These are phyloP conservation scores for Arachnopeziza araneosa DNA, from an alignment of 2,329 filamentous ascomycete genomes.

Conservation along the genomic window DNA sequence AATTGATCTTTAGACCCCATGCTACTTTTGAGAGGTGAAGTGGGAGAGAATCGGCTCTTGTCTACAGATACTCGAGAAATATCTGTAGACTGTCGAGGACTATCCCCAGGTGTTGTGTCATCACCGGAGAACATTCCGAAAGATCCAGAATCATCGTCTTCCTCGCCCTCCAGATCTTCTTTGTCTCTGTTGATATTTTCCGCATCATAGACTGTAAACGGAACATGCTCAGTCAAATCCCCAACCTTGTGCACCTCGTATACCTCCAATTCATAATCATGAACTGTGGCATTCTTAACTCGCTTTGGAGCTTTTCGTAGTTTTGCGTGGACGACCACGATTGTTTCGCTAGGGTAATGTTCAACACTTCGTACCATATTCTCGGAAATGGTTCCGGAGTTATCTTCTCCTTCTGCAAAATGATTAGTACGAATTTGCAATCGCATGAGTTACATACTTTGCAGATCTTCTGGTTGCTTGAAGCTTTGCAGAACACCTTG, in stretches of 20 bases:
- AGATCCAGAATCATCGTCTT: neutral
- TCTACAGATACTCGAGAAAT: conserved; percentile 4
- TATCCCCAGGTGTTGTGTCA: neutral
- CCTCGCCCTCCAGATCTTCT: conserved; percentile 46
- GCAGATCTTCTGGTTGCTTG: conserved; percentile 13
- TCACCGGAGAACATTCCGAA: neutral
- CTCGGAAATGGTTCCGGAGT: conserved; percentile 53
- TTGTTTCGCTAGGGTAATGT: conserved; percentile 70
- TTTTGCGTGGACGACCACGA: conserved; percentile 70
- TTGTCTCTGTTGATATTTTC: conserved; percentile 53
- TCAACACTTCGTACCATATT: conserved; percentile 86
- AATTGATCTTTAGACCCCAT: neutral
- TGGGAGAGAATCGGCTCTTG: neutral
- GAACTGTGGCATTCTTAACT: conserved; percentile 69
- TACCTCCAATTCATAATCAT: conserved; percentile 71
- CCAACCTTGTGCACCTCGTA: conserved; percentile 58
- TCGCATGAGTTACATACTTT: conserved; percentile 12
- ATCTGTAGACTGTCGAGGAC: neutral
- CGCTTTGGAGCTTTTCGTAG: conserved; percentile 69
- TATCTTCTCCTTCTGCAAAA: conserved; percentile 16
- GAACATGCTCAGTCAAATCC: conserved; percentile 54
- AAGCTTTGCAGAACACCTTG: conserved; percentile 65
- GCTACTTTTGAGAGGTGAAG: neutral
- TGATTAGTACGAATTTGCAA: conserved; percentile 1
- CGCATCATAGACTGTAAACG: conserved; percentile 66